A percentile compares a stretch with the other conserved stretches of the same genome.
Conservation (phyloP, 257 asterid genomes). For the Scutellaria minor region DNA sequence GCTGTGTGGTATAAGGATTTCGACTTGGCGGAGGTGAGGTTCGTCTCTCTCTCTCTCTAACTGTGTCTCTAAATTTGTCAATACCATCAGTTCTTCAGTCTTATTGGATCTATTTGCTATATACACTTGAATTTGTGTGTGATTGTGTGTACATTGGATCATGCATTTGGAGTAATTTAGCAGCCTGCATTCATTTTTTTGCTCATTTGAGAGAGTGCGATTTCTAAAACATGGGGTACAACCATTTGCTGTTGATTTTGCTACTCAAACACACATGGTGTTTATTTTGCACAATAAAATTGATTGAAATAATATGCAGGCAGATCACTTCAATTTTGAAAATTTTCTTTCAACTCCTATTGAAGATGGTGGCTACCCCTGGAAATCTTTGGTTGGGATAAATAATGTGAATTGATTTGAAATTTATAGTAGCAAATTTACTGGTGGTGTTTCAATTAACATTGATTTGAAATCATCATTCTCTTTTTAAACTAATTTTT, state of each 20-base stretch:
- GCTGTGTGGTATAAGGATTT: slow-evolving; percentile 45
- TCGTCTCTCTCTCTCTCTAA: slow-evolving; percentile 43
- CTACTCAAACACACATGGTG: not conserved
- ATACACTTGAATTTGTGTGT: too few species aligned
- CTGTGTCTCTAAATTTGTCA: not conserved
- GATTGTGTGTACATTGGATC: too few species aligned
- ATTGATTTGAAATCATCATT: too few species aligned
- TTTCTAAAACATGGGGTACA: slow-evolving; percentile 19
- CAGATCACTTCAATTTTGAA: not conserved
- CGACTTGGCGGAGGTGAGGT: slow-evolving; percentile 90
- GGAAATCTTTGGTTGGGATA: too few species aligned
- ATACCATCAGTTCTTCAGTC: not conserved
- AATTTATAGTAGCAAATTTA: too few species aligned
- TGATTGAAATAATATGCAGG: not conserved
- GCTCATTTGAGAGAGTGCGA: too few species aligned
- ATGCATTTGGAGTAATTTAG: too few species aligned
- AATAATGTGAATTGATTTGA: too few species aligned
- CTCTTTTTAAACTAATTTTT: too few species aligned
- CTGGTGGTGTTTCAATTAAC: too few species aligned
- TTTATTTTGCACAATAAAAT: slow-evolving; percentile 18
- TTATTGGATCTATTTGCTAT: slow-evolving; percentile 7
- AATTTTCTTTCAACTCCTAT: not conserved
- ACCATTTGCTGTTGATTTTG: slow-evolving; percentile 5
- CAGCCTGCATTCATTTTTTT: too few species aligned
- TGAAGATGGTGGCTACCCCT: not conserved